These are phyloP conservation scores for Aspergillus sp. DNA, from an alignment of 2,329 filamentous ascomycete genomes.

Conservation along the genomic window DNA sequence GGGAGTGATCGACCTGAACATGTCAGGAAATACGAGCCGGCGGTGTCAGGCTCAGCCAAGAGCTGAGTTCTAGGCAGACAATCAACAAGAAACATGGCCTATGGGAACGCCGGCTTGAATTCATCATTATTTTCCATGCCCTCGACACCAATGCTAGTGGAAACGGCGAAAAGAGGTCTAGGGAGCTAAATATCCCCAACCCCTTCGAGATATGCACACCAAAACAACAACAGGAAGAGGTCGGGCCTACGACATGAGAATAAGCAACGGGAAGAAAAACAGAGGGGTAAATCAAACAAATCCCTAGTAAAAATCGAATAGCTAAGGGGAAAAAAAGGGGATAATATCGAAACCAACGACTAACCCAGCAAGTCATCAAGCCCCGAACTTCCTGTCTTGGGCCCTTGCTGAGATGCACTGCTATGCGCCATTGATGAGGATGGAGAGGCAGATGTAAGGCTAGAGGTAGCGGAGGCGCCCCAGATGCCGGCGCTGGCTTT, in stretches of 20 bases:
- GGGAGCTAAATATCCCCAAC: background rate
- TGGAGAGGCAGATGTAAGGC: slow-evolving; percentile 45
- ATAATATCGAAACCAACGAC: slow-evolving; percentile 5
- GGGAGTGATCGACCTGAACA: too few relatives aligned
- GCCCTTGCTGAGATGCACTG: slow-evolving; percentile 27
- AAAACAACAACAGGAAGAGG: background rate
- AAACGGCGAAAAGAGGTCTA: background rate
- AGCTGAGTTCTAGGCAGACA: background rate
- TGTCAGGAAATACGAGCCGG: too few relatives aligned
- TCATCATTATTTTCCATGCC: background rate
- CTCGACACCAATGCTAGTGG: background rate
- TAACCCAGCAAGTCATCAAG: slow-evolving; percentile 42
- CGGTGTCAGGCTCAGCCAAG: too few relatives aligned
- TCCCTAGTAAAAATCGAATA: background rate
- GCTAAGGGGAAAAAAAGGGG: background rate
- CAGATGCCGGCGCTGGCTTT: slow-evolving; percentile 94
- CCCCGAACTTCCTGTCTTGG: slow-evolving; percentile 35
- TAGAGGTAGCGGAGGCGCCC: slow-evolving; percentile 66
- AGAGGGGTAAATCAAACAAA: background rate
- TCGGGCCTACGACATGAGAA: background rate
- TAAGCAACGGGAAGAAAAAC: slow-evolving; percentile 5
- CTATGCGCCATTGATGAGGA: slow-evolving; percentile 39
- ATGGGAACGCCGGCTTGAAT: background rate
- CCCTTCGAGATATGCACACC: background rate
- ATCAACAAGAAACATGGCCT: background rate